phyloP scores from a whole-genome alignment of 2,329 filamentous ascomycete genomes.

The Calonectria pseudoturangicola region DNA sequence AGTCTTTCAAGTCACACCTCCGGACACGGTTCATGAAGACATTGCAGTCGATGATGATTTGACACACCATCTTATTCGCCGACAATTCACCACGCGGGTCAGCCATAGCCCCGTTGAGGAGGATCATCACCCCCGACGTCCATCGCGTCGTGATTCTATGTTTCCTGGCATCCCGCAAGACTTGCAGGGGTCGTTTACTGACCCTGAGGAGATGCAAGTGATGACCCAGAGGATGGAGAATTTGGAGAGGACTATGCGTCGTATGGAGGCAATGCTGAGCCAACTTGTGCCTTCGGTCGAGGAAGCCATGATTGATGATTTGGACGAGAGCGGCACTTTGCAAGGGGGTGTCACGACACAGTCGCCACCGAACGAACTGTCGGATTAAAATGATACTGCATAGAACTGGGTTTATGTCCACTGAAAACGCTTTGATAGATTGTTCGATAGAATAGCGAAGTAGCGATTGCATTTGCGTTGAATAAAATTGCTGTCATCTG shows the following conservation, averaged over 20 bases:
- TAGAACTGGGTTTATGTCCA: slow-evolving; percentile 14
- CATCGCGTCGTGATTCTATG: slow-evolving; percentile 73
- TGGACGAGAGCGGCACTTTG: slow-evolving; percentile 57
- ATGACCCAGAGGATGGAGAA: slow-evolving; percentile 66
- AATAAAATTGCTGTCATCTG: slow-evolving; percentile 4
- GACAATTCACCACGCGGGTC: slow-evolving; percentile 66
- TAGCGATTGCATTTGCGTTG: slow-evolving; percentile 5
- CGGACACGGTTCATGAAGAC: slow-evolving; percentile 74
- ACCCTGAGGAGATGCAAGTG: slow-evolving; percentile 66
- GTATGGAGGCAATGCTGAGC: slow-evolving; percentile 69
- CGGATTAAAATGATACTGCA: slow-evolving; percentile 35
- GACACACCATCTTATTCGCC: slow-evolving; percentile 74
- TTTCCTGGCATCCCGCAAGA: slow-evolving; percentile 71
- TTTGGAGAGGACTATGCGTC: slow-evolving; percentile 70
- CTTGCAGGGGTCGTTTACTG: slow-evolving; percentile 69
- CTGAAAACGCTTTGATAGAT: slow-evolving; percentile 8
- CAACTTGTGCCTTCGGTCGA: slow-evolving; percentile 60
- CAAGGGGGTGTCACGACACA: slow-evolving; percentile 55
- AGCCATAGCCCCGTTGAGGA: slow-evolving; percentile 65
- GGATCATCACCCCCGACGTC: slow-evolving; percentile 58
- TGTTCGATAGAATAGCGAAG: slow-evolving; percentile 1
- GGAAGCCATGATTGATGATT: slow-evolving; percentile 52
- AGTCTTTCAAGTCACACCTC: slow-evolving; percentile 83
- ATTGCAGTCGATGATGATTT: slow-evolving; percentile 76
- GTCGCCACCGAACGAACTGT: slow-evolving; percentile 53